Conservation (phyloP, 257 asterid species). For the Penstemon barbatus region DNA sequence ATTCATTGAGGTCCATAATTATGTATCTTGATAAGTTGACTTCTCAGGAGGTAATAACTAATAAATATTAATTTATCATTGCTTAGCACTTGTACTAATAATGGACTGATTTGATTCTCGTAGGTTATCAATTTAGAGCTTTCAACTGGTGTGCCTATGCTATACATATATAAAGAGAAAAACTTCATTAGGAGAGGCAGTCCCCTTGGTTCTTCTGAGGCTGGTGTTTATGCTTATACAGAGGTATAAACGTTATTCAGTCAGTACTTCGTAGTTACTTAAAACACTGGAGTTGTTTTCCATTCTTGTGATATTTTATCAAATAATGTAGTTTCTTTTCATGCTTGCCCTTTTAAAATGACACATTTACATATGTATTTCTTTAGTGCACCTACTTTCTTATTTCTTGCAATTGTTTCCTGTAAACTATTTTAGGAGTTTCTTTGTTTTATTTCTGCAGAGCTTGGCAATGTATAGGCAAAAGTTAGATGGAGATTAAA, state of each 20-base stretch:
- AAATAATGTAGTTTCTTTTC: not conserved
- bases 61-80: not conserved
- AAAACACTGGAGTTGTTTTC: not conserved
- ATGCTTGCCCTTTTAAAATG: not conserved
- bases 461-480: slow-evolving; percentile 60
- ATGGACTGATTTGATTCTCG: slow-evolving; percentile 9
- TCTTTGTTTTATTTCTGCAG: slow-evolving; percentile 40
- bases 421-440: not conserved
- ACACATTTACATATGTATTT: not conserved
- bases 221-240: slow-evolving; percentile 86
- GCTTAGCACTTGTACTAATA: slow-evolving; percentile 2
- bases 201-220: slow-evolving; percentile 68
- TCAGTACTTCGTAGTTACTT: no score
- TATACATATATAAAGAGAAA: slow-evolving; percentile 68
- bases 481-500: slow-evolving; percentile 47
- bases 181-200: slow-evolving; percentile 78
- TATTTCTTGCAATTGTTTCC: not conserved
- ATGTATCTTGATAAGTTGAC: slow-evolving; percentile 90
- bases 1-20: slow-evolving; percentile 85
- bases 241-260: slow-evolving; percentile 51
- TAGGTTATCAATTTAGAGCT: slow-evolving; percentile 93
- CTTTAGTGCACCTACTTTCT: not conserved
- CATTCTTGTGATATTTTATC: not conserved
- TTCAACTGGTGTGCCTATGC: slow-evolving; percentile 94
- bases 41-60: slow-evolving; percentile 65